Evolutionary conservation across 805 yeast genomes (phyloP).

Genomic region (Saccharomyces paradoxus): DNA sequence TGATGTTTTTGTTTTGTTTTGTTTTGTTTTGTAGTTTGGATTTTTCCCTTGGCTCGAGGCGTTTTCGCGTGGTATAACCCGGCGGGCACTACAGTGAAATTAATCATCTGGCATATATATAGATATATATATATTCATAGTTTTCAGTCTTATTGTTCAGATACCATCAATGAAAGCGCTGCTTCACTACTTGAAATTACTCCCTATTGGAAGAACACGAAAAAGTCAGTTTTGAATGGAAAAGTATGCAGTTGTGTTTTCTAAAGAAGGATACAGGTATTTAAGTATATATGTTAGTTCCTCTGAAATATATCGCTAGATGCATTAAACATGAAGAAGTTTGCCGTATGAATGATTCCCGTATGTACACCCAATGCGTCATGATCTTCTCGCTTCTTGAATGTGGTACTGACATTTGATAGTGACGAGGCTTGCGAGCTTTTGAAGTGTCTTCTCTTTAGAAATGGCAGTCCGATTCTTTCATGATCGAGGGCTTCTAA

Average conservation of each 20-base stretch:
- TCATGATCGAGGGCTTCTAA: background rate
- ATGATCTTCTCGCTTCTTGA: background rate
- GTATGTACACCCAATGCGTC: background rate
- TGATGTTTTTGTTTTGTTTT: slow-evolving; percentile 1
- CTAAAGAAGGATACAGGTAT: background rate
- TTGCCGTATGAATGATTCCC: background rate
- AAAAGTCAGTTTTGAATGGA: background rate
- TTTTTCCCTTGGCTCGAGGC: background rate
- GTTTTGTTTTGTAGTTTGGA: background rate
- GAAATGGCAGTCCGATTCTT: background rate
- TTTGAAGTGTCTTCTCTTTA: background rate
- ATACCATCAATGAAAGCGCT: background rate
- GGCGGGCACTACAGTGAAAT: background rate
- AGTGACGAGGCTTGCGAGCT: background rate
- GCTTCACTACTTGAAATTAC: background rate
- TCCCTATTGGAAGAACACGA: background rate
- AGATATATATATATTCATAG: background rate
- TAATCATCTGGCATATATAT: background rate
- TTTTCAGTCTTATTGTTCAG: background rate
- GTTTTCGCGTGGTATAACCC: background rate
- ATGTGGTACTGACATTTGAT: background rate
- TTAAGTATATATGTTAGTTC: background rate
- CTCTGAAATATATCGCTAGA: background rate
- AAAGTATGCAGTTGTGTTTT: background rate
- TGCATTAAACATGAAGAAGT: background rate